Conservation (phyloP, 345 rosid species). For the Carallia pectinifolia region DNA sequence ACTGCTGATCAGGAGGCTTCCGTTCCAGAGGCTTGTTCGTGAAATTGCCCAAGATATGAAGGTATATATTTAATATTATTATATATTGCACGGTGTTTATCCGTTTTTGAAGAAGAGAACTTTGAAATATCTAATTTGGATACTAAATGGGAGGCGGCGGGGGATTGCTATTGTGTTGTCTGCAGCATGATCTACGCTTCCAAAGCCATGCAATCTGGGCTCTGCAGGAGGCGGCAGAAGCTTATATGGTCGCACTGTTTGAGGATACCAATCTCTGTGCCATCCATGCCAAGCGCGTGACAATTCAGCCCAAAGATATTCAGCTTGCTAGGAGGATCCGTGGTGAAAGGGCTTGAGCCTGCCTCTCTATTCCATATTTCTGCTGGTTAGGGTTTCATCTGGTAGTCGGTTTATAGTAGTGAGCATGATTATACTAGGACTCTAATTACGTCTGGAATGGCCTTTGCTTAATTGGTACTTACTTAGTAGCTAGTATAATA, state of each 20-base stretch:
- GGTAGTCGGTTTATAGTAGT: no score
- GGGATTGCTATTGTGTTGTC: no score
- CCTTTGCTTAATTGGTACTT: no score
- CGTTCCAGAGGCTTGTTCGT: constrained; percentile 4
- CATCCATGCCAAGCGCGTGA: constrained; percentile 4
- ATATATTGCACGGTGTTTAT: no score
- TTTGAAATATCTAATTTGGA: no score
- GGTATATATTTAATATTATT: background rate
- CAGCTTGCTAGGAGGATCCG: background rate
- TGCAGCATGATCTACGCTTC: constrained; percentile 2
- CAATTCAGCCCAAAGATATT: background rate
- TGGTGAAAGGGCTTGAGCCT: background rate
- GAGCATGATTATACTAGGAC: no score
- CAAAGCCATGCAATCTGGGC: constrained; percentile 8
- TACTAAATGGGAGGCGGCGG: no score
- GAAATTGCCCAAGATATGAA: constrained; percentile 14
- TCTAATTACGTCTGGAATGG: no score
- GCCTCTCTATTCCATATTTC: no score
- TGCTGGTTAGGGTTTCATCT: no score
- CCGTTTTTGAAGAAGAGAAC: no score
- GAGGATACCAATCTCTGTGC: constrained; percentile 8
- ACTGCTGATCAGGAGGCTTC: background rate
- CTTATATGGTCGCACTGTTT: constrained; percentile 5
- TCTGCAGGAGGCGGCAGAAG: constrained; percentile 6
- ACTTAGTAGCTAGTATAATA: no score